Percentiles rank a stretch among this genome's conserved stretches.
These are phyloP conservation scores for Gynandropsis gynandra DNA, from an alignment of 345 rosid genomes.

Conservation along the genomic window DNA sequence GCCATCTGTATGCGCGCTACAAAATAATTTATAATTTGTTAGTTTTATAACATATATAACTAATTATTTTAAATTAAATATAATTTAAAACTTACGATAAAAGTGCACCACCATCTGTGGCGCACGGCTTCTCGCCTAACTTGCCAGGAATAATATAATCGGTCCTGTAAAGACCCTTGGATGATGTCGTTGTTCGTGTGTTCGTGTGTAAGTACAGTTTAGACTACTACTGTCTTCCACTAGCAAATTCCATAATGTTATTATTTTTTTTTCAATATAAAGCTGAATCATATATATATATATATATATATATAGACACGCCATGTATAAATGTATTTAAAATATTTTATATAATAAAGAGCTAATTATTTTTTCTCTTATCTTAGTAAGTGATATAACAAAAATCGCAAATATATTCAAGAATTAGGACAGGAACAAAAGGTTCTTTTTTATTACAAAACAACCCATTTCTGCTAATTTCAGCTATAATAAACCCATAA, in stretches of 20 bases:
- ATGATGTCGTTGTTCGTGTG: too few relatives aligned
- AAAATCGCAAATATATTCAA: slow-evolving; percentile 18
- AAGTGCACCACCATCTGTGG: too few relatives aligned
- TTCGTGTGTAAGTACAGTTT: too few relatives aligned
- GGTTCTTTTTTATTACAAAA: too few relatives aligned
- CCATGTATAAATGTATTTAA: background rate
- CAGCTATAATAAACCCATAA: slow-evolving; percentile 23
- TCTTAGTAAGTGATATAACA: slow-evolving; percentile 3
- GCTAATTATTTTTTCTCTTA: background rate
- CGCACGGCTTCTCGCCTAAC: too few relatives aligned
- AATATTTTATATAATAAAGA: background rate
- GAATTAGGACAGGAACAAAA: slow-evolving; percentile 36
- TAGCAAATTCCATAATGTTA: slow-evolving; percentile 17
- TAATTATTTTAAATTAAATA: too few relatives aligned
- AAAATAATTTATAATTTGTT: too few relatives aligned
- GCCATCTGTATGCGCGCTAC: too few relatives aligned
- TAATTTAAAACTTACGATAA: too few relatives aligned
- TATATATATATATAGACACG: slow-evolving; percentile 1
- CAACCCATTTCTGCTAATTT: slow-evolving; percentile 39
- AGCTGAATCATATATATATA: slow-evolving; percentile 14
- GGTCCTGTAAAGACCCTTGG: too few relatives aligned
- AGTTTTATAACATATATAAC: too few relatives aligned
- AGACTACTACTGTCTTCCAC: slow-evolving; percentile 34
- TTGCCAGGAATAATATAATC: too few relatives aligned
- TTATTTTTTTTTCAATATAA: slow-evolving; percentile 9